Conservation (phyloP, 2,329 filamentous ascomycete species). For the Penicillium sp. region DNA sequence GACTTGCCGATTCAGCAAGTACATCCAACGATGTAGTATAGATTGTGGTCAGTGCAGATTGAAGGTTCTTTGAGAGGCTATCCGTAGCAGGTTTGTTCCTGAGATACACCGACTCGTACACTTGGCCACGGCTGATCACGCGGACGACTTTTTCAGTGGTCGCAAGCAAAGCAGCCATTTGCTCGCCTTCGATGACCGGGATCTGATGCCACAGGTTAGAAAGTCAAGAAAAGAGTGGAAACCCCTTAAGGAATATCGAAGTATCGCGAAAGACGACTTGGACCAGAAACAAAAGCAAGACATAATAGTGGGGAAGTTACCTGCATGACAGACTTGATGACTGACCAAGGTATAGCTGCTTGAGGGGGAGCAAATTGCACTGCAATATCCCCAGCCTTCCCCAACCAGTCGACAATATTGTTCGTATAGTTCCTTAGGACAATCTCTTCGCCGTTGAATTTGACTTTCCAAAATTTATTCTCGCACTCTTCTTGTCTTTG, state of each 20-base stretch:
- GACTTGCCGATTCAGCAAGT: background rate
- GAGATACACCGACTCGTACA: slow-evolving; percentile 14
- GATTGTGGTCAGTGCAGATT: background rate
- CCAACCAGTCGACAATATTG: slow-evolving; percentile 10
- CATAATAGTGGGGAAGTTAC: slow-evolving; percentile 6
- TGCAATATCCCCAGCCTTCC: slow-evolving; percentile 24
- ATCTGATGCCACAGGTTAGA: slow-evolving; percentile 14
- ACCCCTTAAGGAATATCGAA: too few species aligned
- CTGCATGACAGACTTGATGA: slow-evolving; percentile 11
- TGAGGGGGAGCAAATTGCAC: slow-evolving; percentile 32
- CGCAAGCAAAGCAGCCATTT: slow-evolving; percentile 16
- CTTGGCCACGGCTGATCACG: slow-evolving; percentile 12
- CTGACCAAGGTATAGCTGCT: slow-evolving; percentile 31
- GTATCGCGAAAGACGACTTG: background rate
- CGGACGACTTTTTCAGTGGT: slow-evolving; percentile 12
- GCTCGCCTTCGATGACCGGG: slow-evolving; percentile 22
- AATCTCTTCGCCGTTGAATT: slow-evolving; percentile 4
- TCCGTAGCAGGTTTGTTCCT: background rate
- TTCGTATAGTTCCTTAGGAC: slow-evolving; percentile 13
- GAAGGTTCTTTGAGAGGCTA: background rate
- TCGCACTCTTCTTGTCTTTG: slow-evolving; percentile 9
- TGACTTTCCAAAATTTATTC: slow-evolving; percentile 8
- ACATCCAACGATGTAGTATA: slow-evolving; percentile 5
- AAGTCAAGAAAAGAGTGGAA: background rate
- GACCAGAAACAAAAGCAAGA: too few species aligned